A percentile compares a stretch with the other conserved stretches of the same genome.
phyloP scores from a whole-genome alignment of 2,329 filamentous ascomycete species.

The Fusarium piperis region DNA sequence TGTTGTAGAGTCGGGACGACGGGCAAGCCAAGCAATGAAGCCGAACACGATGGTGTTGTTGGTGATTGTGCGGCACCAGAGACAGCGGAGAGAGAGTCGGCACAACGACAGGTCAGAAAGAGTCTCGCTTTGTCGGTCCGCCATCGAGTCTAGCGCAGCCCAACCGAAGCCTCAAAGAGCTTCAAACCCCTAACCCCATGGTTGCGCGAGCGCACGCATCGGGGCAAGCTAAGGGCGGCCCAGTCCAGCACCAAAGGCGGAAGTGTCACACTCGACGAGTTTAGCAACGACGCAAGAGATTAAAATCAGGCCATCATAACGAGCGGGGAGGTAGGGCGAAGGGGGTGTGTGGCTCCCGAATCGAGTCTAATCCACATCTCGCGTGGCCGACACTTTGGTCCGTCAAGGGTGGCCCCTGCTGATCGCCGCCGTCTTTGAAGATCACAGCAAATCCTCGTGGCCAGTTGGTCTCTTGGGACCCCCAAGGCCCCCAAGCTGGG shows the following conservation, averaged over 20 bases:
- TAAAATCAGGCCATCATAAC: constrained; percentile 43
- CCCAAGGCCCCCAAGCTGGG: constrained; percentile 20
- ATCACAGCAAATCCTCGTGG: constrained; percentile 44
- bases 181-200: constrained; percentile 29
- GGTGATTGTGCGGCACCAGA: constrained; percentile 3
- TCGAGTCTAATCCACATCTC: constrained; percentile 45
- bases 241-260: constrained; percentile 19
- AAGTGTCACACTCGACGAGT: constrained; percentile 33
- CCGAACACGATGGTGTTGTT: constrained; percentile 7
- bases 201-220: constrained; percentile 19
- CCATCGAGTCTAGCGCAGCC: constrained; percentile 22
- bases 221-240: constrained; percentile 14
- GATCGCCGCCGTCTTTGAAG: constrained; percentile 44
- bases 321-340: constrained; percentile 28
- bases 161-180: constrained; percentile 20
- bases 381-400: constrained; percentile 41
- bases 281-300: constrained; percentile 39
- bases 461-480: constrained; percentile 14
- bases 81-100: constrained; percentile 20
- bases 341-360: constrained; percentile 24
- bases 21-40: constrained; percentile 24
- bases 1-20: constrained; percentile 3
- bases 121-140: constrained; percentile 20
- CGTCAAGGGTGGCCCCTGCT: constrained; percentile 39
- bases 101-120: constrained; percentile 9